Evolutionary conservation across 2,329 filamentous ascomycete species (phyloP).

Genomic region (Davidsoniella eucalypti): DNA sequence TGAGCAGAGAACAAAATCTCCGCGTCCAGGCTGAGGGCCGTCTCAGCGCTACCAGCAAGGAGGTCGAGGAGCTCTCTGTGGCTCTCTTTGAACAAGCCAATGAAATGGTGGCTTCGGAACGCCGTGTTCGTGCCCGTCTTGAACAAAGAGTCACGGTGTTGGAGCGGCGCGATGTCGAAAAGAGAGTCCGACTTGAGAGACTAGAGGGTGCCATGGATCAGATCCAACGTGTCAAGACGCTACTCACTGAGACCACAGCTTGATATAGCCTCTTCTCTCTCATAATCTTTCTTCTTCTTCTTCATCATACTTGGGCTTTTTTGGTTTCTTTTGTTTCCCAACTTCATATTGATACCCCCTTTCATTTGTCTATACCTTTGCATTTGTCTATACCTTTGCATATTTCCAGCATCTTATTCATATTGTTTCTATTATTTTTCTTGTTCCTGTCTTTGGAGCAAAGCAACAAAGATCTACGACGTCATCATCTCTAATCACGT

Average conservation of each 20-base stretch:
- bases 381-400: slow-evolving; percentile 1
- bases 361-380: background rate
- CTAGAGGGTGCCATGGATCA: slow-evolving; percentile 54
- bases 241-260: slow-evolving; percentile 27
- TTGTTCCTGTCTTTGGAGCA: no score
- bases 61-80: slow-evolving; percentile 65
- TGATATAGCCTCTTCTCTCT: background rate
- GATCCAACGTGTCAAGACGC: slow-evolving; percentile 51
- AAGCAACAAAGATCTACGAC: no score
- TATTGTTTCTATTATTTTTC: background rate
- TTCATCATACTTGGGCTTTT: background rate
- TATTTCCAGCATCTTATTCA: background rate
- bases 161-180: slow-evolving; percentile 54
- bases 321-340: slow-evolving; percentile 1
- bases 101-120: slow-evolving; percentile 69
- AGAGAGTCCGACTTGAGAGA: slow-evolving; percentile 49
- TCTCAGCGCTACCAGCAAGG: slow-evolving; percentile 47
- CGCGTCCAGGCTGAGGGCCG: slow-evolving; percentile 53
- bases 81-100: slow-evolving; percentile 70
- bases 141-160: slow-evolving; percentile 54
- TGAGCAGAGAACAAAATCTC: slow-evolving; percentile 49
- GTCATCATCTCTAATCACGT: no score
- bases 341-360: background rate
- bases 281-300: background rate
- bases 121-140: slow-evolving; percentile 51